Conservation (phyloP, 2,329 filamentous ascomycete genomes). For the Sclerotinia glacialis region DNA sequence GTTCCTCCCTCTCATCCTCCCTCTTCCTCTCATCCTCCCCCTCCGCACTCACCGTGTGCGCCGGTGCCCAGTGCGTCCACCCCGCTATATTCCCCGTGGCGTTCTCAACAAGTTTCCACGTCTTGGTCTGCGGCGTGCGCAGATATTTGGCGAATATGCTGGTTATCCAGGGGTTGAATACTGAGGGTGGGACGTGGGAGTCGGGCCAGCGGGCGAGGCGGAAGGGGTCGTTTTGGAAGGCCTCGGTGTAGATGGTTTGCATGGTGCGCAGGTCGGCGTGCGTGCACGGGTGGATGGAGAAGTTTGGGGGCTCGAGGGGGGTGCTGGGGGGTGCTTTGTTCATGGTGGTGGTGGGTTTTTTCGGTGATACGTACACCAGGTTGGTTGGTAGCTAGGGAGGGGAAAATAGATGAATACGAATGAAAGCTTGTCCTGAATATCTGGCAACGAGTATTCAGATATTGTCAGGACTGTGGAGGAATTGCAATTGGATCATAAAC, state of each 20-base stretch:
- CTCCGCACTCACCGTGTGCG: background rate
- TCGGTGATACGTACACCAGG: background rate
- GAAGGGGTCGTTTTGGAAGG: constrained; percentile 35
- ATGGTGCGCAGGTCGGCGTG: constrained; percentile 38
- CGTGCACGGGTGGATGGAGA: constrained; percentile 29
- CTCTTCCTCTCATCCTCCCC: background rate
- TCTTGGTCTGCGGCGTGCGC: constrained; percentile 34
- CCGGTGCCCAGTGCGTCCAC: constrained; percentile 36
- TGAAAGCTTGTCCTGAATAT: background rate
- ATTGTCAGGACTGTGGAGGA: background rate
- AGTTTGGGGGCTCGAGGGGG: constrained; percentile 23
- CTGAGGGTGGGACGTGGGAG: constrained; percentile 20
- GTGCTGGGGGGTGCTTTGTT: background rate
- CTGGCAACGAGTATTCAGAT: background rate
- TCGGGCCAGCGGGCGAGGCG: constrained; percentile 33
- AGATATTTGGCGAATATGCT: constrained; percentile 36
- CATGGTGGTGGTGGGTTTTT: background rate
- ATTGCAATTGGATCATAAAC: background rate
- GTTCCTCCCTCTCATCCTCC: background rate
- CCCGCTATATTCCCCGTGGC: constrained; percentile 36
- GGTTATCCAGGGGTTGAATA: constrained; percentile 37
- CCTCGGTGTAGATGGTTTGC: constrained; percentile 36
- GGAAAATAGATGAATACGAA: background rate
- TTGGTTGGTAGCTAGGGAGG: background rate
- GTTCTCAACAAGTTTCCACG: constrained; percentile 40